Evolutionary conservation across 192 early-diverging fungal species (phyloP).

Genomic region (Dissophora globulifera): DNA sequence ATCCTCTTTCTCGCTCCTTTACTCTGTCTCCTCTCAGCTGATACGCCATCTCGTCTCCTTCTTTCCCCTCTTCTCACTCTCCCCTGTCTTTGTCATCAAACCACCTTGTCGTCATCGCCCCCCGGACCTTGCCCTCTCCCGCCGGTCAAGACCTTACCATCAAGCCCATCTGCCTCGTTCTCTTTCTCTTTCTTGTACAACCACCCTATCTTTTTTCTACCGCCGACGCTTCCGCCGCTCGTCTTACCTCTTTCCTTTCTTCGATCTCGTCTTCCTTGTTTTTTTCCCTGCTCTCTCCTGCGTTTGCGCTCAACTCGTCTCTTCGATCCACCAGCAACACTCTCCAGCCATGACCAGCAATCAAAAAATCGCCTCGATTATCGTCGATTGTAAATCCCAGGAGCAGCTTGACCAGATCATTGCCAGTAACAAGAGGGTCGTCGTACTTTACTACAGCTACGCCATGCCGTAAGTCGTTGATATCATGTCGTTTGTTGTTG

Average conservation of each 20-base stretch:
- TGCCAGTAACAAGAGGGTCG: conserved; percentile 8
- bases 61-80: background rate
- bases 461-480: conserved; percentile 56
- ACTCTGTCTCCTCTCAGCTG: background rate
- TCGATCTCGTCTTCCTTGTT: background rate
- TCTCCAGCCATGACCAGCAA: conserved; percentile 24
- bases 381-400: conserved; percentile 43
- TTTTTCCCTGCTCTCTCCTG: background rate
- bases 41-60: background rate
- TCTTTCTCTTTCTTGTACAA: background rate
- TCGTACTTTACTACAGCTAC: conserved; percentile 48
- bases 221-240: too few species aligned
- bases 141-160: too few species aligned
- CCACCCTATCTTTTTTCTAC: background rate
- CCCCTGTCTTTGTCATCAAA: background rate
- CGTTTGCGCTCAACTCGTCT: background rate
- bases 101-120: background rate
- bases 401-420: conserved; percentile 42
- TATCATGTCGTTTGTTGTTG: too few species aligned
- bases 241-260: too few species aligned
- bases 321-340: background rate
- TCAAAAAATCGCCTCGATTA: conserved; percentile 26
- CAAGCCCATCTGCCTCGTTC: background rate
- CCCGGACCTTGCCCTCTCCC: too few species aligned
- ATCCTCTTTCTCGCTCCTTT: too few species aligned